Conservation (phyloP, 257 asterid species). For the Solanum gracilifrons region DNA sequence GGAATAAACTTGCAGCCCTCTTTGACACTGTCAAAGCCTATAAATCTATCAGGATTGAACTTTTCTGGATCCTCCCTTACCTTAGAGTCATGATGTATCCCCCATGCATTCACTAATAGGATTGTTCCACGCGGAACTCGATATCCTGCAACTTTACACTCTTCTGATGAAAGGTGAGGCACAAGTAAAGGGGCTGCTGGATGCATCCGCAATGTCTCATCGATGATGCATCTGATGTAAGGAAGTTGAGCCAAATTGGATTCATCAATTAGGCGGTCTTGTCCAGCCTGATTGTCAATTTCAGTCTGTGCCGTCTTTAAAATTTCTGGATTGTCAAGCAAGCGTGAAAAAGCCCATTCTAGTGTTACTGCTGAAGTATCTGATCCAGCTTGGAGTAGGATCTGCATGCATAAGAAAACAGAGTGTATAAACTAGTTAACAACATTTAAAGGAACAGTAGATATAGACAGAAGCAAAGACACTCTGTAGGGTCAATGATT, state of each 20-base stretch:
- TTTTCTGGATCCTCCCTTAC: constrained; percentile 40
- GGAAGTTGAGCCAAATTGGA: constrained; percentile 27
- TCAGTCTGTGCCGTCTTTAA: constrained; percentile 19
- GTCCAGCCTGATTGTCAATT: constrained; percentile 12
- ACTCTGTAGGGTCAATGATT: neutral
- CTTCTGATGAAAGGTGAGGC: constrained; percentile 47
- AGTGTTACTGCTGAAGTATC: constrained; percentile 18
- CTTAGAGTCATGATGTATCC: constrained; percentile 47
- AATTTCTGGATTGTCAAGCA: constrained; percentile 12
- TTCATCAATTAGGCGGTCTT: constrained; percentile 9
- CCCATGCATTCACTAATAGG: constrained; percentile 54
- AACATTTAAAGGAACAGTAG: neutral
- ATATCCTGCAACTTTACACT: constrained; percentile 47
- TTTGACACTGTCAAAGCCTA: constrained; percentile 1
- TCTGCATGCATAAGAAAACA: constrained; percentile 5
- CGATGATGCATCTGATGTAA: constrained; percentile 36
- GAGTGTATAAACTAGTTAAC: neutral
- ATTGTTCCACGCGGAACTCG: constrained; percentile 34
- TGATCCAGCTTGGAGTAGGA: constrained; percentile 28
- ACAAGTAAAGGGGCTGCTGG: constrained; percentile 45
- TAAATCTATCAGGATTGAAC: constrained; percentile 60
- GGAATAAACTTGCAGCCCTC: constrained; percentile 27
- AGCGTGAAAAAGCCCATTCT: constrained; percentile 21
- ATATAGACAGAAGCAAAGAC: neutral
- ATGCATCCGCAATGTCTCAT: constrained; percentile 46